Conservation (phyloP, 2,329 filamentous ascomycete genomes). For the Ophiobolus disseminans region DNA sequence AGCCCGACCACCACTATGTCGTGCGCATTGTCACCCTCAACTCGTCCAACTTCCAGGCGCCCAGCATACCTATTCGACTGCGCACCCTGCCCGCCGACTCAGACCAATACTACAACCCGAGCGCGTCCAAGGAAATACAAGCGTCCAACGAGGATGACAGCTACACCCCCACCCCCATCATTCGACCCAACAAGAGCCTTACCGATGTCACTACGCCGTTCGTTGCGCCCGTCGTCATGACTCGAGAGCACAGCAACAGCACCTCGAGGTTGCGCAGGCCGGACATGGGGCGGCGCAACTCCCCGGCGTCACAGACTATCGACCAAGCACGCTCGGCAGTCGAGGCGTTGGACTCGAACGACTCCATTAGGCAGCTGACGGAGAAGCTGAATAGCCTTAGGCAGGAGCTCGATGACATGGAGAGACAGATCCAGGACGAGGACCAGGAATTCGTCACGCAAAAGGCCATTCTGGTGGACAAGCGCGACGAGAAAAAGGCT, state of each 20-base stretch:
- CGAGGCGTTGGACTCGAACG: conserved; percentile 50
- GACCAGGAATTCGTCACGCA: conserved; percentile 59
- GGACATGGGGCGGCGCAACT: conserved; percentile 76
- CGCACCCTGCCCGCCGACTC: conserved; percentile 65
- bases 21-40: conserved; percentile 92
- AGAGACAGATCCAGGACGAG: conserved; percentile 70
- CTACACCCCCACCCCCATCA: conserved; percentile 59
- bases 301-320: conserved; percentile 67
- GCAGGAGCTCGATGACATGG: conserved; percentile 81
- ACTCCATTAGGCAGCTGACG: conserved; percentile 74
- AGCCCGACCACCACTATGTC: conserved; percentile 89
- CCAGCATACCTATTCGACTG: conserved; percentile 83
- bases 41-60: conserved; percentile 88
- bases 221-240: conserved; percentile 64
- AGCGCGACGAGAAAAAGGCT: conserved; percentile 79
- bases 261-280: conserved; percentile 65
- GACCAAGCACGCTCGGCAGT: conserved; percentile 42
- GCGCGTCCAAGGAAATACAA: conserved; percentile 57
- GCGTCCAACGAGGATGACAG: conserved; percentile 50
- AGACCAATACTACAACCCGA: conserved; percentile 57
- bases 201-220: conserved; percentile 70
- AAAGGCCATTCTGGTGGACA: conserved; percentile 66
- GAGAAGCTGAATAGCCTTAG: conserved; percentile 80
- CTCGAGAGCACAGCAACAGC: conserved; percentile 69
- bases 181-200: conserved; percentile 59